Evolutionary conservation across 352 stramenopile species (phyloP), one percentile per base, ranked within the genome.

Genomic region (Globisporangium apiculatum): DNA sequence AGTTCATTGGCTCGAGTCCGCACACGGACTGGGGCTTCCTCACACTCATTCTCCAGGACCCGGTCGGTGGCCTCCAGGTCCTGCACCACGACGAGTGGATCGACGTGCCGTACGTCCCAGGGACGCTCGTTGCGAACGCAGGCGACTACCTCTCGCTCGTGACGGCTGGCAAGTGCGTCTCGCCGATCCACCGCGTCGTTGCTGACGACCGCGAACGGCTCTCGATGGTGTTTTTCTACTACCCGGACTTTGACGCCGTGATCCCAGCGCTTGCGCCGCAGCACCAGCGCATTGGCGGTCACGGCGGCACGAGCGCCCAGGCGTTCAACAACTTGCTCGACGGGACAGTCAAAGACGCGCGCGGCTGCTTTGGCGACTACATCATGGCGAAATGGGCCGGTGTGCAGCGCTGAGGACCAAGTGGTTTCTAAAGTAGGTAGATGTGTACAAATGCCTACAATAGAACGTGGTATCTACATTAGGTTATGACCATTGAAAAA

Each of bases 171-270:
- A 68, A 73, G 11, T 91, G 78, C 55, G 60, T 82, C 10, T 91
- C 83, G 7, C 83, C 83, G 2, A 71, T 93, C 55, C 83, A 93
- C 55, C 81, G 81, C 31, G 83, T 93, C 12, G 62, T 92, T 24
- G 77, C 74, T 3, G 73, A 88, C 58, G 79, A 86, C 48, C 69
- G 72, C 43, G 81, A 93, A 57, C 81, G 83, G 47, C 86, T 83
- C 68, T 93, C 83, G 51, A 83, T 90, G 61, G 81, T 91, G 46
- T 90, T 89, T 59, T 93, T 93, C 67, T 93, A 89, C 69, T 91
- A 93, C 54, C 83, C 83, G 11, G 76, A 86, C 73, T 91, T 87
- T 57, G 78, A 86, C 48, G 79, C 79, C 9, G 75, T 83, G 36
- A 86, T 91, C 49, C 81, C 81, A 17, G 63, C 64, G 4, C 61